phyloP scores from a whole-genome alignment of 2,329 filamentous ascomycete genomes.

The Fusarium acutatum region DNA sequence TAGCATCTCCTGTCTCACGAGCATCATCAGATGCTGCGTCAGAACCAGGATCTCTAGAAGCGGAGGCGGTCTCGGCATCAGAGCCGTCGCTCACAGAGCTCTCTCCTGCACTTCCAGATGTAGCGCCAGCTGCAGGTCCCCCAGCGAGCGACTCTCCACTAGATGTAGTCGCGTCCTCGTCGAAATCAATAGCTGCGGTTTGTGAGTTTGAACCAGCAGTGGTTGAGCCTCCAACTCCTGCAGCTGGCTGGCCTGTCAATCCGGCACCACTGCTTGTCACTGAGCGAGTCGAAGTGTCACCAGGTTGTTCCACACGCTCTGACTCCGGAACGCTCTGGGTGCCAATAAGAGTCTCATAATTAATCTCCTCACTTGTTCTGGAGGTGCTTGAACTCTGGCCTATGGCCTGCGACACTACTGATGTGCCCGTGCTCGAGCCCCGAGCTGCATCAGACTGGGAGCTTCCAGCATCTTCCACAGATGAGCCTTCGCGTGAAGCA shows the following conservation, averaged over 20 bases:
- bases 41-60: background rate
- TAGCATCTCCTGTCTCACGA: background rate
- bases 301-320: background rate
- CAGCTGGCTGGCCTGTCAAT: conserved; percentile 1
- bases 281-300: background rate
- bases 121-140: background rate
- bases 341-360: background rate
- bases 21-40: background rate
- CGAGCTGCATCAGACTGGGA: background rate
- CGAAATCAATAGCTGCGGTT: accelerated
- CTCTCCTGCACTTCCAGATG: accelerated
- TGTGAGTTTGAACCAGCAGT: background rate
- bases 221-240: background rate
- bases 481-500: accelerated
- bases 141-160: background rate
- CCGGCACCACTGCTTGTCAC: background rate
- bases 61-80: background rate
- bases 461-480: no score
- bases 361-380: background rate
- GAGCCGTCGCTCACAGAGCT: background rate
- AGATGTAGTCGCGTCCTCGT: background rate
- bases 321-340: conserved; percentile 9
- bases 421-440: background rate
- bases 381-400: background rate
- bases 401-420: background rate